Evolutionary conservation across 768 basidiomycete genomes (phyloP).

Genomic region (Collybiopsis luxurians): DNA sequence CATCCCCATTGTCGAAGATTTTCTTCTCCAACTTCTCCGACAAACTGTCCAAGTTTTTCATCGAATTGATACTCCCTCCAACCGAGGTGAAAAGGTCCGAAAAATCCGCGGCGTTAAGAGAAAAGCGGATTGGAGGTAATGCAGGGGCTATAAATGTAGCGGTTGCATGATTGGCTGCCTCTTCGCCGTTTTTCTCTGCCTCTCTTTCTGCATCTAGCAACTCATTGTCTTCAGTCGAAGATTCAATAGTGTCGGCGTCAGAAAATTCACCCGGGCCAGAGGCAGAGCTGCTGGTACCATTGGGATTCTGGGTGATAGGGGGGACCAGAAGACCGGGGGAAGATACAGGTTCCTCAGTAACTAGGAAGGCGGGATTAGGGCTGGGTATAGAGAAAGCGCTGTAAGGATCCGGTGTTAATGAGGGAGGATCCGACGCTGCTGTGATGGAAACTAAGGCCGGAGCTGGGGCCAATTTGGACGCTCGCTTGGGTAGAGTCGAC

Average conservation of each 20-base stretch:
- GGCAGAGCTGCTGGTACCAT: neutral
- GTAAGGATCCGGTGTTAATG: neutral
- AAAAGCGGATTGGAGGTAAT: slow-evolving; percentile 88
- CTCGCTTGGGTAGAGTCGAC: neutral
- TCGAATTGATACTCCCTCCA: slow-evolving; percentile 40
- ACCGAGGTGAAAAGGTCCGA: slow-evolving; percentile 66
- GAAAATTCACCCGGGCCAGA: slow-evolving; percentile 1
- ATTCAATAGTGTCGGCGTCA: slow-evolving; percentile 1
- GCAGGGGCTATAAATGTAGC: slow-evolving; percentile 85
- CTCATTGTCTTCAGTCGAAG: slow-evolving; percentile 1
- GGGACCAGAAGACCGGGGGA: neutral
- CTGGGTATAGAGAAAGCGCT: neutral
- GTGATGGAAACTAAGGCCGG: slow-evolving; percentile 11
- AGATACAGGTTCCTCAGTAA: neutral
- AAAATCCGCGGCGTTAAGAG: slow-evolving; percentile 81
- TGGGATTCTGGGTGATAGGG: neutral
- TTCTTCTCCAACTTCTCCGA: slow-evolving; percentile 21
- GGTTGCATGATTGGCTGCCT: slow-evolving; percentile 29
- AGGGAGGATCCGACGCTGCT: slow-evolving; percentile 2
- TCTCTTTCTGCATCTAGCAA: neutral
- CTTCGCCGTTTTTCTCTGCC: neutral
- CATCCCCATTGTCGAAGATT: slow-evolving; percentile 17
- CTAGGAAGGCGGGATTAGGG: neutral
- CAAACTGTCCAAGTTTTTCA: slow-evolving; percentile 45
- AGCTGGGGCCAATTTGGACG: slow-evolving; percentile 11